phyloP scores from a whole-genome alignment of 23 red algal genomes.

The Agarophyton chilense region DNA sequence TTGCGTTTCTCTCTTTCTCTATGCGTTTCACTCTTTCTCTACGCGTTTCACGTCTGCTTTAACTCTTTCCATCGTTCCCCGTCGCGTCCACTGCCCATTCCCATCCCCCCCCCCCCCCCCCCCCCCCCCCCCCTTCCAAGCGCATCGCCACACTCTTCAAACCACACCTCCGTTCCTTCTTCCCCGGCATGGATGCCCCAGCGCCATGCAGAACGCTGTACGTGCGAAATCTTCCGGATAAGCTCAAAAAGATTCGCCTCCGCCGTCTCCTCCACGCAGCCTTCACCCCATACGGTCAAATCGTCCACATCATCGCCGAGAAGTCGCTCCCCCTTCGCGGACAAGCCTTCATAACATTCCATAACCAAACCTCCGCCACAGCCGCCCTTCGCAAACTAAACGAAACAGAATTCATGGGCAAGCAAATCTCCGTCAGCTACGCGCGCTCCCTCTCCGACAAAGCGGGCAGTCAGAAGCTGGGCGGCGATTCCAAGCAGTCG shows the following conservation, averaged over 20 bases:
- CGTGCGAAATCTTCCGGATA: conserved; percentile 78
- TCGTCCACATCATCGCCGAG: conserved; percentile 65
- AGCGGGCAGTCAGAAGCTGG: conserved; percentile 43
- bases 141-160: no score
- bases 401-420: conserved; percentile 56
- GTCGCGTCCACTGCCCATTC: no score
- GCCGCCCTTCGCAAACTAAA: conserved; percentile 58
- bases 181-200: conserved; percentile 56
- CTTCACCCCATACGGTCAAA: conserved; percentile 64
- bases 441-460: conserved; percentile 49
- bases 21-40: no score
- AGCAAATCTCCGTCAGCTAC: conserved; percentile 66
- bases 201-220: conserved; percentile 79
- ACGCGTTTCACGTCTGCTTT: no score
- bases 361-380: conserved; percentile 68
- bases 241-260: conserved; percentile 66
- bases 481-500: conserved; percentile 35
- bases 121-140: no score
- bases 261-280: conserved; percentile 77
- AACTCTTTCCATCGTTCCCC: no score
- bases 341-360: conserved; percentile 90
- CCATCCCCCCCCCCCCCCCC: no score
- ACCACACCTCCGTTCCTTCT: no score
- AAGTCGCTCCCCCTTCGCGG: conserved; percentile 67
- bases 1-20: no score